phyloP scores from a whole-genome alignment of 2,329 filamentous ascomycete species.

The Ilyonectria destructans region DNA sequence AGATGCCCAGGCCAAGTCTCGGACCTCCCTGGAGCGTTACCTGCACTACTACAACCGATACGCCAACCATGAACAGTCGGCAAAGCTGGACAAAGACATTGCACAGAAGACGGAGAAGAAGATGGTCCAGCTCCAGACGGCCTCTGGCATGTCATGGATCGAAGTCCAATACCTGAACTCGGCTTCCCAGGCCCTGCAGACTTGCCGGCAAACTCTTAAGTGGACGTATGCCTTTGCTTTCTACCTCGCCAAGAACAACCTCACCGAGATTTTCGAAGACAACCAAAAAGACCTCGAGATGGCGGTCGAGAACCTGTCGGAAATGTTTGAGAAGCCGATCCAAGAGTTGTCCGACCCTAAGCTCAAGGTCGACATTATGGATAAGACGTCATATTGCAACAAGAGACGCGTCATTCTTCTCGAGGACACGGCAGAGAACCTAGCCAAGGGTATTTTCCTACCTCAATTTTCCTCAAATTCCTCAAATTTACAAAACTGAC shows the following conservation, averaged over 20 bases:
- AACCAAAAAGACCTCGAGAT: conserved; percentile 99
- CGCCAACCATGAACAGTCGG: conserved; percentile 98
- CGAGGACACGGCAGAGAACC: conserved; percentile 92
- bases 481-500: conserved; percentile 45
- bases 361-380: conserved; percentile 97
- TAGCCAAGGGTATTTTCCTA: conserved; percentile 79
- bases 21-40: conserved; percentile 94
- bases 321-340: conserved; percentile 99
- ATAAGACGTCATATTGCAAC: conserved; percentile 98
- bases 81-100: conserved; percentile 95
- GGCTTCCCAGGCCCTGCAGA: conserved; percentile 93
- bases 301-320: conserved; percentile 96
- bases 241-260: conserved; percentile 95
- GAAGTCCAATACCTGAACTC: conserved; percentile 97
- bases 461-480: conserved; percentile 53
- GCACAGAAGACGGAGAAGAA: conserved; percentile 98
- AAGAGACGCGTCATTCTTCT: conserved; percentile 91
- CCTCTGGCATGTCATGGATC: conserved; percentile 98
- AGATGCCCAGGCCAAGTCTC: conserved; percentile 91
- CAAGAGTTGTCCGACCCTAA: conserved; percentile 87
- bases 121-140: conserved; percentile 95
- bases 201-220: conserved; percentile 97
- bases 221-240: conserved; percentile 99
- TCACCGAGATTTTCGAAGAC: conserved; percentile 97
- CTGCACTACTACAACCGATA: conserved; percentile 99